Conservation (phyloP, 345 rosid species). For the Anastatica hierochuntica region DNA sequence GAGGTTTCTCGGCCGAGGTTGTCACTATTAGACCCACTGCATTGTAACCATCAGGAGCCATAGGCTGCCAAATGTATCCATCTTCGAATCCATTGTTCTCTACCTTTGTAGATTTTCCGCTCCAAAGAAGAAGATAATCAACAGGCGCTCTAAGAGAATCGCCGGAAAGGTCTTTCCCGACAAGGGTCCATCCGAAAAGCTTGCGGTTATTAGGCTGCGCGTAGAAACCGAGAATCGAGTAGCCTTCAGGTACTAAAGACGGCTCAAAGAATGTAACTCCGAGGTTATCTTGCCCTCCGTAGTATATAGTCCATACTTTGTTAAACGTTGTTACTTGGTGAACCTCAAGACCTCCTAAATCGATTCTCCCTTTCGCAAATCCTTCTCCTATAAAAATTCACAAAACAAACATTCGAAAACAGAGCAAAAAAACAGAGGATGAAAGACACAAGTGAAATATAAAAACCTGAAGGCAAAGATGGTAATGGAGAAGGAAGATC, state of each 20-base stretch:
- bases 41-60: constrained; percentile 52
- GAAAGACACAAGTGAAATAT: not conserved
- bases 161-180: constrained; percentile 31
- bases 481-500: constrained; percentile 51
- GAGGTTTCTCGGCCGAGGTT: constrained; percentile 45
- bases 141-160: constrained; percentile 36
- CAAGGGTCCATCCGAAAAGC: constrained; percentile 57
- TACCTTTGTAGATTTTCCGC: constrained; percentile 49
- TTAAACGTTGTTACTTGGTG: constrained; percentile 36
- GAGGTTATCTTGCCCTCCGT: constrained; percentile 54
- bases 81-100: constrained; percentile 30
- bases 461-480: constrained; percentile 49
- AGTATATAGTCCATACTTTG: constrained; percentile 47
- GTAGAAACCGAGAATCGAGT: constrained; percentile 47
- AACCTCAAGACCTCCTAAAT: constrained; percentile 56
- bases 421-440: constrained; percentile 3
- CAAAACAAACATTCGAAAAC: not conserved
- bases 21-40: constrained; percentile 57
- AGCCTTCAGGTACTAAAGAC: constrained; percentile 37
- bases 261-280: constrained; percentile 76
- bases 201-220: constrained; percentile 50
- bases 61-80: constrained; percentile 68
- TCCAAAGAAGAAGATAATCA: constrained; percentile 78
- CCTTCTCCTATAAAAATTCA: constrained; percentile 37
- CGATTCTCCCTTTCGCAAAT: constrained; percentile 47